Evolutionary conservation across 2,329 filamentous ascomycete genomes (phyloP), one percentile per base, ranked within the genome.

Genomic region (Fusarium nodosum): DNA sequence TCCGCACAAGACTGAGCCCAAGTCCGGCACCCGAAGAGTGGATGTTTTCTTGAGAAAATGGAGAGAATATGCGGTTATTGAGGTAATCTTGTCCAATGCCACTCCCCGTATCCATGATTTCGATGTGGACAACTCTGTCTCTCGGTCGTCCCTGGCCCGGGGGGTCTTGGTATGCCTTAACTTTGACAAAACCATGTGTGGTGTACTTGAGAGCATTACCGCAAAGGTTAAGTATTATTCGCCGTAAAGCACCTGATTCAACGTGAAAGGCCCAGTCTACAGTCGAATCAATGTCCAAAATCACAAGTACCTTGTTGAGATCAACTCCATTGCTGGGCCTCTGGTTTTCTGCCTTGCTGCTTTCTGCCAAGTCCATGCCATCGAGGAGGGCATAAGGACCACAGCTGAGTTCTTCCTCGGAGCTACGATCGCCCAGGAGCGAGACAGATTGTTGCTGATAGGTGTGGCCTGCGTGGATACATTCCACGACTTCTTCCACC

Each of bases 11-110:
- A 44, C 87, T 89, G 20, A 93, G 79, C 0, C 91, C 90, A 0
- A 93, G 80, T 0, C 90, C 90, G 0, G 87, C 86, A 0, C 90
- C 90, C 0, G 86, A 83, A 0, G 85, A 81, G 4, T 92, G 78
- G 0, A 80, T 77, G 48, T 91, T 83, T 71, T 92, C 90, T 69
- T 93, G 90, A 0, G 83, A 77, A 63, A 92, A 92, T 0, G 89
- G 87, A 0, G 84, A 86, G 71, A 90, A 93, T 0, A 92, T 76
- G 15, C 84, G 83, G 13, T 87, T 83, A 16, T 84, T 81, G 24
- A 92, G 78, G 69, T 88, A 93, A 10, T 91, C 87, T 15, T 86
- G 81, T 0, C 85, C 85, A 24, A 93, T 93, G 2, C 90, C 91
- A 48, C 83, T 84, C 2, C 90, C 91, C 0, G 90, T 90, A 69